Conservation (phyloP, 192 early-diverging fungal genomes). For the Coemansia sp. region DNA sequence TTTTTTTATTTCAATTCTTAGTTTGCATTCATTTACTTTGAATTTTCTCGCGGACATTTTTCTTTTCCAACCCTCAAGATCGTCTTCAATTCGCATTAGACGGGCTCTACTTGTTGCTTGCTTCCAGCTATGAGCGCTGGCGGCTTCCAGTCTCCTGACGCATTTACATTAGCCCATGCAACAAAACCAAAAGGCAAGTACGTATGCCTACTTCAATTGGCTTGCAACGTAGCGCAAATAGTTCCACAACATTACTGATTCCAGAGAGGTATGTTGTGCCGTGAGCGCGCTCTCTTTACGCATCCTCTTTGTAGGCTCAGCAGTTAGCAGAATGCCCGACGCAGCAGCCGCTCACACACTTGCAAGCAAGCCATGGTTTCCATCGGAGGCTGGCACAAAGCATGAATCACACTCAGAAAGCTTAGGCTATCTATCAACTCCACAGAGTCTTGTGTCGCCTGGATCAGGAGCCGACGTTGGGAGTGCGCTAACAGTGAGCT, state of each 20-base stretch:
- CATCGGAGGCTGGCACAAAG: neutral
- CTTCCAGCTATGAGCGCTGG: slow-evolving; percentile 43
- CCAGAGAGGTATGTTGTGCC: neutral
- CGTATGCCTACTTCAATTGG: neutral
- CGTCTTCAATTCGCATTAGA: neutral
- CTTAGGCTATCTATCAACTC: slow-evolving; percentile 23
- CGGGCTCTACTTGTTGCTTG: neutral
- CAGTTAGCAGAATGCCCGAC: neutral
- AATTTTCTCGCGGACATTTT: neutral
- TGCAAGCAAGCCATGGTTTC: slow-evolving; percentile 3
- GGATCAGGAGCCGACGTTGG: slow-evolving; percentile 8
- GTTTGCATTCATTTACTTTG: neutral
- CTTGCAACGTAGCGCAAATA: neutral
- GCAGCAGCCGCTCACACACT: neutral
- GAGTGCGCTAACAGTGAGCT: neutral
- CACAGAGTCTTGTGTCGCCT: slow-evolving; percentile 31
- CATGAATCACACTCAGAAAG: neutral
- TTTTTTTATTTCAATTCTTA: neutral
- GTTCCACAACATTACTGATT: neutral
- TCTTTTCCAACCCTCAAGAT: neutral
- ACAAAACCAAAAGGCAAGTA: slow-evolving; percentile 12
- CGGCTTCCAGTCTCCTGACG: slow-evolving; percentile 34
- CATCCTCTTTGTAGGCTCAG: neutral
- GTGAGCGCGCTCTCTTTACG: neutral
- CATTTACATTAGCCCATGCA: slow-evolving; percentile 18